Percentiles rank a stretch among this genome's conserved stretches.
phyloP scores from a whole-genome alignment of 768 basidiomycete genomes.

The Mycena olivaceomarginata region DNA sequence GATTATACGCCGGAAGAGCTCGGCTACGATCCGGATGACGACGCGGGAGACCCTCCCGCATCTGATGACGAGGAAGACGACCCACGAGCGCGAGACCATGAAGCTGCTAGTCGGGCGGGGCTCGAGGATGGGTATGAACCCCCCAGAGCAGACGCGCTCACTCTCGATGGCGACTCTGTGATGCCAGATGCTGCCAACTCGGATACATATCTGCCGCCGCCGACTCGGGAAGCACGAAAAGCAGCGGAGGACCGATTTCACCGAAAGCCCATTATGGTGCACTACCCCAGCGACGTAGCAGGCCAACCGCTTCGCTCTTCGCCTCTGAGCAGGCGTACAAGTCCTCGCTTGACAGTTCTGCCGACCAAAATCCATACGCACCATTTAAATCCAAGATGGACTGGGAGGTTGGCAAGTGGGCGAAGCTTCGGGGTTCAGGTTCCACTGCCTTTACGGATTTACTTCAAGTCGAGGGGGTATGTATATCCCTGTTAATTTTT shows the following conservation, averaged over 20 bases:
- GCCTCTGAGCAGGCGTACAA: too few relatives aligned
- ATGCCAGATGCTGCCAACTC: neutral
- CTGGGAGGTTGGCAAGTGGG: neutral
- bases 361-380: too few relatives aligned
- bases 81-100: neutral
- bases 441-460: conserved; percentile 3
- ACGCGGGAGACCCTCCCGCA: neutral
- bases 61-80: conserved; percentile 5
- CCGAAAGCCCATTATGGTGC: neutral
- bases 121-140: conserved; percentile 12
- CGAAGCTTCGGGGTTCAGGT: neutral
- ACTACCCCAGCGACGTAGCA: neutral
- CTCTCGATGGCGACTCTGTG: neutral
- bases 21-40: neutral
- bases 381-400: too few relatives aligned
- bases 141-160: neutral
- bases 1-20: conserved; percentile 4
- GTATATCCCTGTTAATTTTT: too few relatives aligned
- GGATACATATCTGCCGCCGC: neutral
- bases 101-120: conserved; percentile 4
- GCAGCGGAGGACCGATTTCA: neutral
- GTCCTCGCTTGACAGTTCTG: too few relatives aligned
- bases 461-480: neutral
- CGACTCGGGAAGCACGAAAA: neutral
- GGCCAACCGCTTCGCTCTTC: neutral